These are phyloP conservation scores for Yamadazyma membranifaciens DNA, from an alignment of 1,139 yeast genomes.

Conservation along the genomic window DNA sequence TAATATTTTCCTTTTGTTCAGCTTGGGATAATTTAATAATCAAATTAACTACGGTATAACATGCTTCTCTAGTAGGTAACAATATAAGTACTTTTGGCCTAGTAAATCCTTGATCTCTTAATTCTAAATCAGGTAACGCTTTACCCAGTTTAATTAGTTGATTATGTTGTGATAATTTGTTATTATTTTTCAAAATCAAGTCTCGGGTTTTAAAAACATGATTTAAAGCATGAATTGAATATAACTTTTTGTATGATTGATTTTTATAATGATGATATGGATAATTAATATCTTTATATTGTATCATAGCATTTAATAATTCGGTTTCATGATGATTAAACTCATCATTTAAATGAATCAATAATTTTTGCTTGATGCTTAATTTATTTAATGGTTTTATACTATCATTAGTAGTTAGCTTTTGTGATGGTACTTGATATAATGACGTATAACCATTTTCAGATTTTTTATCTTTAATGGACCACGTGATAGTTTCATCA, in stretches of 20 bases:
- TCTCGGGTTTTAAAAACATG: constrained; percentile 88
- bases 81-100: constrained; percentile 84
- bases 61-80: constrained; percentile 81
- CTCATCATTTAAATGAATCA: constrained; percentile 18
- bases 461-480: constrained; percentile 16
- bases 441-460: constrained; percentile 23
- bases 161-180: constrained; percentile 46
- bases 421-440: constrained; percentile 32
- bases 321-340: constrained; percentile 21
- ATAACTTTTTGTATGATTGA: constrained; percentile 59
- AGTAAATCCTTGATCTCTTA: constrained; percentile 92
- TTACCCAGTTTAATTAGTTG: constrained; percentile 45
- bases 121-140: constrained; percentile 51
- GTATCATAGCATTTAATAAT: constrained; percentile 59
- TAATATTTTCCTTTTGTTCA: constrained; percentile 77
- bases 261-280: constrained; percentile 48
- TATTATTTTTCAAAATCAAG: constrained; percentile 70
- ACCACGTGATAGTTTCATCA: constrained; percentile 27
- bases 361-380: constrained; percentile 31
- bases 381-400: constrained; percentile 12
- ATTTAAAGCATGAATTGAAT: constrained; percentile 71
- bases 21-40: constrained; percentile 64
- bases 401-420: constrained; percentile 11
- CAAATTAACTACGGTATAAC: constrained; percentile 65
- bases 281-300: constrained; percentile 69